Conservation (phyloP, 1,139 yeast genomes). For the Candida pseudoviswanathii region DNA sequence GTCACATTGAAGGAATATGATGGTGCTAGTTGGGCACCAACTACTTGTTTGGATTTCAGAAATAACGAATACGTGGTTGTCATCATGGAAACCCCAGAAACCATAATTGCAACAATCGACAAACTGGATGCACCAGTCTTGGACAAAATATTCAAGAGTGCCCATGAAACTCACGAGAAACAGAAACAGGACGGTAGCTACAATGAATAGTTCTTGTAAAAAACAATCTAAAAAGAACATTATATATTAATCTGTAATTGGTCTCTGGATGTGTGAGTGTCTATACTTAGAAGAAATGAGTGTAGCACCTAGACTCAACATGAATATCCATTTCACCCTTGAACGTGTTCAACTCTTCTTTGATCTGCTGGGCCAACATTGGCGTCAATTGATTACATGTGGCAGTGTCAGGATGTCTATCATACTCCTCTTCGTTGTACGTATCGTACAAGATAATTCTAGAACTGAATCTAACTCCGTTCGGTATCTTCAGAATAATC, state of each 20-base stretch:
- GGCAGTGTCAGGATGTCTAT: slow-evolving; percentile 90
- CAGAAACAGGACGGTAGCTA: slow-evolving; percentile 15
- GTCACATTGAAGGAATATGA: slow-evolving; percentile 50
- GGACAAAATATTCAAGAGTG: slow-evolving; percentile 49
- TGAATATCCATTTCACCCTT: slow-evolving; percentile 84
- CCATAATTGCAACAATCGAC: slow-evolving; percentile 45
- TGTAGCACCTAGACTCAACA: slow-evolving; percentile 72
- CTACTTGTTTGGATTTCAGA: slow-evolving; percentile 51
- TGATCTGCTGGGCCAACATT: slow-evolving; percentile 80
- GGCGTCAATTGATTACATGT: slow-evolving; percentile 95
- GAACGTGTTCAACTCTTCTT: slow-evolving; percentile 78
- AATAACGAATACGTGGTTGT: slow-evolving; percentile 44
- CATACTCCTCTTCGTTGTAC: slow-evolving; percentile 81
- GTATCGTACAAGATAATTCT: slow-evolving; percentile 86
- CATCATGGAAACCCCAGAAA: slow-evolving; percentile 46
- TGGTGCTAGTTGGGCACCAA: slow-evolving; percentile 52
- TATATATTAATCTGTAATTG: neutral
- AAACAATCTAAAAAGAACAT: too few species aligned
- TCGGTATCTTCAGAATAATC: slow-evolving; percentile 11
- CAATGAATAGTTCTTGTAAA: neutral
- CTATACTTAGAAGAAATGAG: slow-evolving; percentile 61
- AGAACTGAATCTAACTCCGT: slow-evolving; percentile 75
- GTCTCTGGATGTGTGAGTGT: neutral
- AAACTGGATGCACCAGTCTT: slow-evolving; percentile 36
- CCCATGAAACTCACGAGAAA: slow-evolving; percentile 36